Evolutionary conservation across 306 rosid genomes (phyloP).

Genomic region (Vicia sativa): DNA sequence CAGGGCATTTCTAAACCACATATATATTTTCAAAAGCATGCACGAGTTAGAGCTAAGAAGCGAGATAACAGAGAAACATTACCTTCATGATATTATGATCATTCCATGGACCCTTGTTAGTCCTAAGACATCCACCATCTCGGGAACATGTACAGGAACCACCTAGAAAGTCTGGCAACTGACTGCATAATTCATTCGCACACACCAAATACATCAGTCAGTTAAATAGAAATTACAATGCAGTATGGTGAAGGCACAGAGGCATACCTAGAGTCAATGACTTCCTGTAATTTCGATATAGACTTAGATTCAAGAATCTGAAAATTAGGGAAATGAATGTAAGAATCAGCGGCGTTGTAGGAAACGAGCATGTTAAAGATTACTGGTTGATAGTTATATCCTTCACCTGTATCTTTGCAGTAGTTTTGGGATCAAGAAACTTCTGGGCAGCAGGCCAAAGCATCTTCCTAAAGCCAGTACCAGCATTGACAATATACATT

Average conservation of each 20-base stretch:
- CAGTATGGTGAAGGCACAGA: constrained; percentile 4
- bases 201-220: constrained; percentile 31
- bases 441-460: constrained; percentile 98
- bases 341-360: constrained; percentile 33
- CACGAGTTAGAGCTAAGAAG: constrained; percentile 12
- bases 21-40: constrained; percentile 30
- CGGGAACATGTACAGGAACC: constrained; percentile 81
- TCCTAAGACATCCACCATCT: constrained; percentile 88
- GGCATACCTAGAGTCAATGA: constrained; percentile 72
- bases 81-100: constrained; percentile 93
- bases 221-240: constrained; percentile 25
- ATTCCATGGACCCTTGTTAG: constrained; percentile 94
- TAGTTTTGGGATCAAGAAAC: constrained; percentile 82
- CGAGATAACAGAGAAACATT: constrained; percentile 20
- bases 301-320: constrained; percentile 87
- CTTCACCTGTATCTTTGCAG: constrained; percentile 84
- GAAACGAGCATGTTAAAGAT: constrained; percentile 26
- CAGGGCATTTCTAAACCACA: constrained; percentile 33
- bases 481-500: constrained; percentile 94
- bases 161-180: constrained; percentile 93
- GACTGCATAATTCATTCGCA: constrained; percentile 58
- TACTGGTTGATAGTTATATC: constrained; percentile 22
- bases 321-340: constrained; percentile 33
- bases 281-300: constrained; percentile 69
- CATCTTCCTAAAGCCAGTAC: constrained; percentile 90